phyloP scores from a whole-genome alignment of 768 basidiomycete species.

The Russula foetens region DNA sequence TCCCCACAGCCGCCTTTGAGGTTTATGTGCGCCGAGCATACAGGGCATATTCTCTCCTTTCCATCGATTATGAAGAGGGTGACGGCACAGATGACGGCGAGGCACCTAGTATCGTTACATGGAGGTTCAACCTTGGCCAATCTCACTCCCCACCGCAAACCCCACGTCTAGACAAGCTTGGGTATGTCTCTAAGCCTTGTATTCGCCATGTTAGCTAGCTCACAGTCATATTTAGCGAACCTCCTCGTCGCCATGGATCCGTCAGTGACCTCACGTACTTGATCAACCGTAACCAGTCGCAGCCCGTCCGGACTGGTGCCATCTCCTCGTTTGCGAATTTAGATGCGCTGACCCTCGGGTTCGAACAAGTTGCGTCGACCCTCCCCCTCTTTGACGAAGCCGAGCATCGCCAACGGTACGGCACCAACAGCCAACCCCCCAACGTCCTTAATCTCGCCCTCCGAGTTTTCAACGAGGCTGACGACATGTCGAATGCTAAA shows the following conservation, averaged over 20 bases:
- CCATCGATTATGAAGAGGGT: conserved; percentile 92
- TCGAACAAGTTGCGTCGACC: conserved; percentile 60
- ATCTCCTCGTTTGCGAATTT: conserved; percentile 86
- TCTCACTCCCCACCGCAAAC: conserved; percentile 83
- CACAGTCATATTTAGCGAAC: conserved; percentile 34
- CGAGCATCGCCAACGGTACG: conserved; percentile 73
- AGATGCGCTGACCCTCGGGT: conserved; percentile 58
- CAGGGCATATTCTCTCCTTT: conserved; percentile 84
- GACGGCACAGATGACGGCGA: conserved; percentile 80
- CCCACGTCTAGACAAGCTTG: conserved; percentile 46
- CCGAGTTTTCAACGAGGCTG: conserved; percentile 74
- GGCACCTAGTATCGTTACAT: conserved; percentile 70
- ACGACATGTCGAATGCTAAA: conserved; percentile 67
- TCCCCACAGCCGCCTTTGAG: conserved; percentile 73
- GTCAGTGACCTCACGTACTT: conserved; percentile 95
- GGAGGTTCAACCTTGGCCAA: conserved; percentile 93
- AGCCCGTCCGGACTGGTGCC: conserved; percentile 85
- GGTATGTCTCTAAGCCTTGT: conserved; percentile 30
- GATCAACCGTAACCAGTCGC: conserved; percentile 77
- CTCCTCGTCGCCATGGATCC: conserved; percentile 69
- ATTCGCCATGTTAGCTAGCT: neutral
- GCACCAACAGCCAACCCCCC: conserved; percentile 62
- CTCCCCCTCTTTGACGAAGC: conserved; percentile 66
- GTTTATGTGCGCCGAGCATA: conserved; percentile 96
- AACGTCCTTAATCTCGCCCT: conserved; percentile 94